These are phyloP conservation scores for Magnusiomyces sp. DNA, from an alignment of 1,139 yeast genomes.

Conservation along the genomic window DNA sequence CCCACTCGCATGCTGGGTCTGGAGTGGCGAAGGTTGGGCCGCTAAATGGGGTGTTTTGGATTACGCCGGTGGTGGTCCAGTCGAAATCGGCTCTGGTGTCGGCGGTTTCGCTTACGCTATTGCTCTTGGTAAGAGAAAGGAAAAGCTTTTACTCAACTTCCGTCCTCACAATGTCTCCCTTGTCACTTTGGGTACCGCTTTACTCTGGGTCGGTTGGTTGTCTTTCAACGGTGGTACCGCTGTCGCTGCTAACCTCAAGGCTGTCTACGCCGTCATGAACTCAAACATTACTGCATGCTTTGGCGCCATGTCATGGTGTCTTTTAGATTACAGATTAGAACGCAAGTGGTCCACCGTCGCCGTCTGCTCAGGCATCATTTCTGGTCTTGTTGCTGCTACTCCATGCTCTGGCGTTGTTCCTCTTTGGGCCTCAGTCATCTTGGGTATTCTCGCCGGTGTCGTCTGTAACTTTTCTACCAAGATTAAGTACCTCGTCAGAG, in stretches of 20 bases:
- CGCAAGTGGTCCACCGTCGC: constrained; percentile 94
- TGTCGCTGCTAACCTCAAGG: constrained; percentile 55
- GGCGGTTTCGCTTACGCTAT: constrained; percentile 82
- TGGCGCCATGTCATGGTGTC: constrained; percentile 90
- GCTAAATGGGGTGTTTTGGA: constrained; percentile 81
- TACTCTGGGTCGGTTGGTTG: constrained; percentile 67
- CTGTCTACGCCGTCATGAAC: constrained; percentile 81
- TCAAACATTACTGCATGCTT: constrained; percentile 83
- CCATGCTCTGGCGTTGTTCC: constrained; percentile 91
- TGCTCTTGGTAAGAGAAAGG: constrained; percentile 76
- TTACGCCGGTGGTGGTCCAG: constrained; percentile 98
- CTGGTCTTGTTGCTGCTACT: constrained; percentile 94
- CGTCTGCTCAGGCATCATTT: constrained; percentile 87
- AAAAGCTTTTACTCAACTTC: constrained; percentile 76
- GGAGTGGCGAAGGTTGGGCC: constrained; percentile 95
- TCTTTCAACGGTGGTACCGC: constrained; percentile 70
- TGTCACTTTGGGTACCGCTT: constrained; percentile 67
- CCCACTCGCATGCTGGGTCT: constrained; percentile 90
- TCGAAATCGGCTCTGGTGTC: constrained; percentile 85
- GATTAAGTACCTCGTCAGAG: constrained; percentile 67
- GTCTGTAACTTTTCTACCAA: constrained; percentile 88
- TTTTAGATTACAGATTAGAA: constrained; percentile 80
- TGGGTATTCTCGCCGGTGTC: constrained; percentile 73
- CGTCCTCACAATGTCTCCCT: constrained; percentile 92
- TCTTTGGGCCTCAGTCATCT: constrained; percentile 79